A percentile compares a stretch with the other conserved stretches of the same genome.
Evolutionary conservation across 106 monocot genomes (phyloP).

Genomic region (Iris macrosiphon): DNA sequence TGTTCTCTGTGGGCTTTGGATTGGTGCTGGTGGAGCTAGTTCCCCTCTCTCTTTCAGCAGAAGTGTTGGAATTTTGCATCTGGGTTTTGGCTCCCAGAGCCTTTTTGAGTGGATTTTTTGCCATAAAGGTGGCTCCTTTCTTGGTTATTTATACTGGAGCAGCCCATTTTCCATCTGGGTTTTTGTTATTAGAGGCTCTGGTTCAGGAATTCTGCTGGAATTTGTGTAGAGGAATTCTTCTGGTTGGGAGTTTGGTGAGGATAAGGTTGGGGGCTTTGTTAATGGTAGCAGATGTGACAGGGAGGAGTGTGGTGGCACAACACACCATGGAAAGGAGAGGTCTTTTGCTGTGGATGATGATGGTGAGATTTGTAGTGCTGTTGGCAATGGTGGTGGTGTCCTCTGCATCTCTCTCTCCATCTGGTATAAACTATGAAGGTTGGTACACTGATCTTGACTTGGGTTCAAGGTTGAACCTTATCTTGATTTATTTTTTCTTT

Average conservation of each 20-base stretch:
- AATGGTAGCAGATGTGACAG: neutral
- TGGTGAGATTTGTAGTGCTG: slow-evolving; percentile 20
- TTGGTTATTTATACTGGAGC: slow-evolving; percentile 3
- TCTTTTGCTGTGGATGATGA: slow-evolving; percentile 16
- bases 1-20: neutral
- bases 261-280: slow-evolving; percentile 3
- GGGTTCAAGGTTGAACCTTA: neutral
- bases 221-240: slow-evolving; percentile 1
- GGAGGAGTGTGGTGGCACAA: neutral
- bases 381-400: slow-evolving; percentile 18
- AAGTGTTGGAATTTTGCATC: slow-evolving; percentile 27
- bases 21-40: neutral
- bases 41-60: slow-evolving; percentile 1
- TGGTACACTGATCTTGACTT: slow-evolving; percentile 10
- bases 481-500: neutral
- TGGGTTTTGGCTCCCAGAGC: slow-evolving; percentile 18
- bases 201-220: neutral
- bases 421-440: slow-evolving; percentile 99
- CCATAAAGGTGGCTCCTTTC: slow-evolving; percentile 14
- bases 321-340: slow-evolving; percentile 18
- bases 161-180: slow-evolving; percentile 3
- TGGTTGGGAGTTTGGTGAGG: neutral
- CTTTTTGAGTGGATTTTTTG: slow-evolving; percentile 1
- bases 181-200: neutral
- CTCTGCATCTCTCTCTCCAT: slow-evolving; percentile 73